Conservation (phyloP, 1,139 yeast genomes). For the Pichia sp. region DNA sequence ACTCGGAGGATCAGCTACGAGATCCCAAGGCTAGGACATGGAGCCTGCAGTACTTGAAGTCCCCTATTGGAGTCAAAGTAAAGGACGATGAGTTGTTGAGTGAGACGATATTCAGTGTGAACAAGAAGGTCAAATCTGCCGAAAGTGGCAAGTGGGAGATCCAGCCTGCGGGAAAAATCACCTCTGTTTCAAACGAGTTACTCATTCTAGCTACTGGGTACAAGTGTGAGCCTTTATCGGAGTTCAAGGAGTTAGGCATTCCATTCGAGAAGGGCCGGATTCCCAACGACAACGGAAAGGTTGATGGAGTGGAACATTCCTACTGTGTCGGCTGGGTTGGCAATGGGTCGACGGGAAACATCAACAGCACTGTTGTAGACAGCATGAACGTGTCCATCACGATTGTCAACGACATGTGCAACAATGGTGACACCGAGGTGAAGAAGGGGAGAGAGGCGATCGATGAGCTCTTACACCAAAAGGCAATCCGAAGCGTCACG, state of each 20-base stretch:
- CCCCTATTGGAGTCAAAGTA: conserved; percentile 55
- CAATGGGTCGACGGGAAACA: conserved; percentile 85
- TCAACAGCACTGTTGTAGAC: conserved; percentile 86
- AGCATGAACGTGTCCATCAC: conserved; percentile 26
- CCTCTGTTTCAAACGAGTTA: conserved; percentile 52
- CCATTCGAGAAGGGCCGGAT: conserved; percentile 54
- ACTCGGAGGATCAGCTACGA: not conserved
- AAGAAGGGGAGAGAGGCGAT: conserved; percentile 28
- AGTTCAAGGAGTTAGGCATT: conserved; percentile 50
- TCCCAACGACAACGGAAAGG: conserved; percentile 59
- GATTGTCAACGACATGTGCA: conserved; percentile 16
- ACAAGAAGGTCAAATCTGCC: conserved; percentile 36
- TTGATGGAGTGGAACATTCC: conserved; percentile 46
- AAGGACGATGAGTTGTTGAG: conserved; percentile 37
- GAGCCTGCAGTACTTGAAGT: conserved; percentile 64
- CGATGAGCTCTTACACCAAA: conserved; percentile 29
- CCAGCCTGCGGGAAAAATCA: conserved; percentile 39
- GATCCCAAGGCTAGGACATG: conserved; percentile 40
- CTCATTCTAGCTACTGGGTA: conserved; percentile 84
- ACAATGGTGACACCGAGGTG: conserved; percentile 14
- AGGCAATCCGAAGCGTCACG: conserved; percentile 35
- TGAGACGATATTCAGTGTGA: conserved; percentile 47
- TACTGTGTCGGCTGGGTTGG: conserved; percentile 93
- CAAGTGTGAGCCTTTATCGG: conserved; percentile 59
- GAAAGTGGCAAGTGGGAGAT: conserved; percentile 30